Evolutionary conservation across 2,329 filamentous ascomycete genomes (phyloP), one percentile per base, ranked within the genome.

Genomic region (Ophiocordyceps camponoti-rufipedis): DNA sequence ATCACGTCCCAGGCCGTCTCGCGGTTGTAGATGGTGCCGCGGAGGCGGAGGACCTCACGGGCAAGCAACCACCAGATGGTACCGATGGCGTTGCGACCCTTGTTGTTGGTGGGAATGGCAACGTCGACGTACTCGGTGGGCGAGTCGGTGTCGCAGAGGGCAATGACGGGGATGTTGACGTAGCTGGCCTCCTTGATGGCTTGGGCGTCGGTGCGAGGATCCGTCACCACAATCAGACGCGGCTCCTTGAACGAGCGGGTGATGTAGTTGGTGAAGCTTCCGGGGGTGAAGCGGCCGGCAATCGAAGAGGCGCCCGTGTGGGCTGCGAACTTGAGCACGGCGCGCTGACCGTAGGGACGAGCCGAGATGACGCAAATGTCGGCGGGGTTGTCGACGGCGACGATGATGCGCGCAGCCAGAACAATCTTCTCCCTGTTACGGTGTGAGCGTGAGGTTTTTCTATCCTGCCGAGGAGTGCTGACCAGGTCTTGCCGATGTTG

Each of bases 251-350:
- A 98, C 55, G 91, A 96, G 65, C 91, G 89, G 71, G 93, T 98
- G 83, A 98, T 98, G 84, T 98, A 98, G 82, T 98, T 98, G 79
- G 91, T 98, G 83, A 98, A 98, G 72, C 89, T 94, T 85, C 91
- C 91, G 68, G 91, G 91, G 66, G 91, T 98, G 84, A 98, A 98
- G 69, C 91, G 91, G 75, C 91, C 91, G 63, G 91, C 93, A 64
- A 98, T 98, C 69, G 91, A 85, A 63, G 87, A 85, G 63, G 93
- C 88, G 67, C 91, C 91, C 57, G 91, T 98, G 83, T 98, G 91
- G 55, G 87, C 75, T 62, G 91, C 91, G 75, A 98, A 98, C 83
- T 98, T 98, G 68, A 98, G 85, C 65, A 98, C 93, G 61, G 91
- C 89, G 74, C 91, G 89, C 80, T 98, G 91, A 58, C 91, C 91